Base-by-base conservation (phyloP, 2,329 filamentous ascomycete genomes). In the Trichoderma sp. region DNA sequence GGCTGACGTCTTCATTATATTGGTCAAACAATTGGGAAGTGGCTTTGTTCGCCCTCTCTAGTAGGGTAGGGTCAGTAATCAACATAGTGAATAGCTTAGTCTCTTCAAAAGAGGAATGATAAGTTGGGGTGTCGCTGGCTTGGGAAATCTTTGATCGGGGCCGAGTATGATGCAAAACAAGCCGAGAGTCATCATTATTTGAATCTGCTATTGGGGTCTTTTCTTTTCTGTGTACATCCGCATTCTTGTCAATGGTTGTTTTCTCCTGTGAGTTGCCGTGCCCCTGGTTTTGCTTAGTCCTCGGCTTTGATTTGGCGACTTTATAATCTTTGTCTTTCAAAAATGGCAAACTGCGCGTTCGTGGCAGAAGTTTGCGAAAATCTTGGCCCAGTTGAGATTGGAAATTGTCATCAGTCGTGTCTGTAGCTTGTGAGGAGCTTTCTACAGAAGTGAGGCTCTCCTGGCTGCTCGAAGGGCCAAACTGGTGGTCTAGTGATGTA, bases 21-120 rank as follows among this genome's bases (percentile, higher is more conserved):
- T 80, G 77, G 6, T 79, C 74, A 30, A 81, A 73, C 11, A 80
- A 46, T 3, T 32, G 70, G 1, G 71, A 71, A 4, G 78, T 76
- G 34, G 68, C 66, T 58, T 68, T 55, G 32, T 77, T 73, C n/a
- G 78, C 54, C 7, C 74, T 65, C 21, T 71, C 72, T 4, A 81
- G 64, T 5, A 71, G 69, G 10, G 63, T 55, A 11, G 70, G n/a
- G 13, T 78, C 73, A 13, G 75, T 69, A 2, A 79, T 51, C 2
- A 79, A 52, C 6, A 79, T 56, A 1, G 70, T 67, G 0, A 70
- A 58, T 2, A 34, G 18, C 1, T 51, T 21, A 5, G 11, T 14
- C 4, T 18, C 13, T 34, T 49, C 32, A 21, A 26, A 11, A 16
- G 46, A 24, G 4, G 32, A 55, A 16, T 43, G 18, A n/a, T 49